Evolutionary conservation across 2,329 filamentous ascomycete genomes (phyloP).

Genomic region (Fusarium sp.): DNA sequence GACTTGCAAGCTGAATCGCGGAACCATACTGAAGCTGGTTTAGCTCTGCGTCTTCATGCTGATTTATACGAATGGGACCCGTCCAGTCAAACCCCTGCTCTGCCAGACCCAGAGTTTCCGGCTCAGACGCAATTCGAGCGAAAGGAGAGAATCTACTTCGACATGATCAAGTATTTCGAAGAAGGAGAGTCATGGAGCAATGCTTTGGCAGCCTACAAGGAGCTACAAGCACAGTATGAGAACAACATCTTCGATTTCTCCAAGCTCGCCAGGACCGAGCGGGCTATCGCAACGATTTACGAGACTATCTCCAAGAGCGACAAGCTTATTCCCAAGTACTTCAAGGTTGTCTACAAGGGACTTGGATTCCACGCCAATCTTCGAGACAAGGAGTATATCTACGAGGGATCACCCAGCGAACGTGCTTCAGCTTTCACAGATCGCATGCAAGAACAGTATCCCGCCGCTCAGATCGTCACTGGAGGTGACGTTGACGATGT

Average conservation of each 20-base stretch:
- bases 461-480: conserved; percentile 84
- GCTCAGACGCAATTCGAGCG: conserved; percentile 91
- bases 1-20: conserved; percentile 80
- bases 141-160: conserved; percentile 92
- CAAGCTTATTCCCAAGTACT: conserved; percentile 85
- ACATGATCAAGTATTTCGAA: conserved; percentile 95
- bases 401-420: conserved; percentile 85
- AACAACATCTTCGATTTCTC: conserved; percentile 90
- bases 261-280: conserved; percentile 89
- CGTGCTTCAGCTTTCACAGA: conserved; percentile 87
- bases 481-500: conserved; percentile 80
- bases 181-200: conserved; percentile 95
- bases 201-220: conserved; percentile 88
- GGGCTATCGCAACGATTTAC: conserved; percentile 93
- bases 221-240: conserved; percentile 93
- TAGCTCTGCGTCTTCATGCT: conserved; percentile 90
- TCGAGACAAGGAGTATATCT: conserved; percentile 92
- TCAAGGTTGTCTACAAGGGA: conserved; percentile 90
- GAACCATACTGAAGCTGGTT: conserved; percentile 88
- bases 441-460: conserved; percentile 92
- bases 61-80: conserved; percentile 95
- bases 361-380: conserved; percentile 87
- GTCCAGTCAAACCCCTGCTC: conserved; percentile 72
- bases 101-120: conserved; percentile 83
- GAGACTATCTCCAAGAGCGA: conserved; percentile 89